These are phyloP conservation scores for Alternaria gansuensis DNA, from an alignment of 2,329 filamentous ascomycete genomes.

Conservation along the genomic window DNA sequence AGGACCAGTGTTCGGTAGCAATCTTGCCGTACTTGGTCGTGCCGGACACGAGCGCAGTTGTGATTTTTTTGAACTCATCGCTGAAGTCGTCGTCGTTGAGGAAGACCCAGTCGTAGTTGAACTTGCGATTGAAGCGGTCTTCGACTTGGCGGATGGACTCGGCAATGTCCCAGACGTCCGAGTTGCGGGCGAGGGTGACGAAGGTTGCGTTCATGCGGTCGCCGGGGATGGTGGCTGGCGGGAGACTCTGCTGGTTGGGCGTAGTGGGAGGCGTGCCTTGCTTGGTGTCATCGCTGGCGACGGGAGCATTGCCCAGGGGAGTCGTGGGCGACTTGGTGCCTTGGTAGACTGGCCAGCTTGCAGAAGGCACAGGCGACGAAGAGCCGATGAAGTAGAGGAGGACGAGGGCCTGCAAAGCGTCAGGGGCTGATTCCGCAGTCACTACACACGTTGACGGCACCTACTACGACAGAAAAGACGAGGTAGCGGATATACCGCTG, in stretches of 20 bases:
- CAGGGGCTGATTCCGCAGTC: conserved; percentile 13
- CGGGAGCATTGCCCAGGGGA: conserved; percentile 26
- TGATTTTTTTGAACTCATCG: conserved; percentile 91
- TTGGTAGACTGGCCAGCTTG: conserved; percentile 46
- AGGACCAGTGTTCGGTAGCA: conserved; percentile 93
- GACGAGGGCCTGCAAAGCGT: conserved; percentile 63
- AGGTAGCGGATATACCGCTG: conserved; percentile 77
- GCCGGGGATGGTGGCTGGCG: conserved; percentile 64
- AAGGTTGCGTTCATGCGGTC: conserved; percentile 96
- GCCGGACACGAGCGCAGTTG: conserved; percentile 86
- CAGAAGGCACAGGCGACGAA: conserved; percentile 59
- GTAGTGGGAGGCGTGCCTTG: conserved; percentile 38
- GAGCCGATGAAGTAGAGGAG: conserved; percentile 85
- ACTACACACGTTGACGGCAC: conserved; percentile 4
- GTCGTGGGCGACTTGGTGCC: conserved; percentile 28
- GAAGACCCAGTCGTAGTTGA: conserved; percentile 99
- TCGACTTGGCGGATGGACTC: conserved; percentile 95
- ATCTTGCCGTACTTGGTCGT: conserved; percentile 92
- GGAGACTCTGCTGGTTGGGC: conserved; percentile 48
- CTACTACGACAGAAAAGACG: conserved; percentile 83
- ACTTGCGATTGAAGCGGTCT: conserved; percentile 96
- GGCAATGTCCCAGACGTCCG: conserved; percentile 95
- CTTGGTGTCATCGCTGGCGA: conserved; percentile 20
- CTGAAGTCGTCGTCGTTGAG: conserved; percentile 96
- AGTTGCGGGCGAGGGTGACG: conserved; percentile 92